Evolutionary conservation across 2,329 filamentous ascomycete species (phyloP).

Genomic region (Hypoxylon sp.): DNA sequence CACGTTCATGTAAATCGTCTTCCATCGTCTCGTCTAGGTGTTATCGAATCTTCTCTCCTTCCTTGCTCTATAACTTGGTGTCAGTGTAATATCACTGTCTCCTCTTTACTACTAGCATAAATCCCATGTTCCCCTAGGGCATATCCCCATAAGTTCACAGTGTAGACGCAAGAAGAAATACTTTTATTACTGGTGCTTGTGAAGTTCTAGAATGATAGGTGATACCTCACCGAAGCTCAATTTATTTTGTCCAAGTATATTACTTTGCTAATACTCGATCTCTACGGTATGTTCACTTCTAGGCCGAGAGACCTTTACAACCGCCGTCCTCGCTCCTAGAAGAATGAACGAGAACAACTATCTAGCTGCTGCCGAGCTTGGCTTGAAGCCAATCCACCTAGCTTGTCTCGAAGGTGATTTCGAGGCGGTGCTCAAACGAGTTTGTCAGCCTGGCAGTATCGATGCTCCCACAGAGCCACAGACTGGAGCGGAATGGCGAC

Average conservation of each 20-base stretch:
- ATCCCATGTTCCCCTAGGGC: neutral
- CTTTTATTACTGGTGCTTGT: neutral
- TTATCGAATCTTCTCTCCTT: neutral
- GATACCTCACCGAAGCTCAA: neutral
- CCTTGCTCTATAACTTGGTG: neutral
- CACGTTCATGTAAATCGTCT: neutral
- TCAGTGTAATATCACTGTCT: neutral
- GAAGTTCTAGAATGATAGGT: neutral
- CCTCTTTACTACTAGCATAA: neutral
- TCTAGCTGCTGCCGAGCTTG: slow-evolving; percentile 27
- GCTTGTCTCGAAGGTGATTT: slow-evolving; percentile 38
- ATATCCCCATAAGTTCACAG: neutral
- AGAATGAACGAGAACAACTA: slow-evolving; percentile 18
- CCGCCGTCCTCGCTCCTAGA: neutral
- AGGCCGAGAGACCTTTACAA: neutral
- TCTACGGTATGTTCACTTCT: neutral
- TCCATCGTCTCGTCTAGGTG: neutral
- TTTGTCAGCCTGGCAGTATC: slow-evolving; percentile 14
- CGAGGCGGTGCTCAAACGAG: slow-evolving; percentile 29
- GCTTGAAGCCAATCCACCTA: slow-evolving; percentile 36
- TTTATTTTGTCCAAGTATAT: neutral
- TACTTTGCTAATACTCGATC: neutral
- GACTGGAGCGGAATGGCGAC: slow-evolving; percentile 16
- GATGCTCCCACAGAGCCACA: slow-evolving; percentile 28
- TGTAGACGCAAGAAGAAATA: neutral